A percentile compares a stretch with the other conserved stretches of the same genome.
Conservation (phyloP, 2,329 filamentous ascomycete genomes). For the Raffaelea albimanens region DNA sequence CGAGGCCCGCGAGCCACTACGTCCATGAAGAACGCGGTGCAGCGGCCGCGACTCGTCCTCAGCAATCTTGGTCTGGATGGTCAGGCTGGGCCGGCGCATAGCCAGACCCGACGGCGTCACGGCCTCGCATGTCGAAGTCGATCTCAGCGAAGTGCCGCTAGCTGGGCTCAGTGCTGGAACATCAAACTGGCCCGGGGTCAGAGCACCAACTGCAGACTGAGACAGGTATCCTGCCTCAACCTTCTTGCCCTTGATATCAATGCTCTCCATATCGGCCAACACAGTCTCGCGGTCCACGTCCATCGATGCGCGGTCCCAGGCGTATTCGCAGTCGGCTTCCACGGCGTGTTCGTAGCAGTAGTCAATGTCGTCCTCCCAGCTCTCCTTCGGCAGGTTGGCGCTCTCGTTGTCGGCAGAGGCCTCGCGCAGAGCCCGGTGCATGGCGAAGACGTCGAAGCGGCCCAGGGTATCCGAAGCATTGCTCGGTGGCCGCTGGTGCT, state of each 20-base stretch:
- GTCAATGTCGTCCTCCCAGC: conserved; percentile 62
- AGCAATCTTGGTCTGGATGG: conserved; percentile 5
- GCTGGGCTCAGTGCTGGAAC: conserved; percentile 39
- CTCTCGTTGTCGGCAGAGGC: conserved; percentile 15
- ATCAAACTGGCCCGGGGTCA: conserved; percentile 27
- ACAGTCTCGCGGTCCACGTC: conserved; percentile 29
- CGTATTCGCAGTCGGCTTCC: conserved; percentile 57
- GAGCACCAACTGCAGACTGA: conserved; percentile 11
- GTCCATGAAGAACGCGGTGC: conserved; percentile 24
- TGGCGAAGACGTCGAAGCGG: conserved; percentile 27
- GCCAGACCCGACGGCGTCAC: conserved; percentile 31
- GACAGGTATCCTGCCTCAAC: conserved; percentile 5
- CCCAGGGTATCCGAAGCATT: conserved; percentile 45
- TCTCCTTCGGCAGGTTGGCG: conserved; percentile 31
- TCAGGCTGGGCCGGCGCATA: conserved; percentile 15
- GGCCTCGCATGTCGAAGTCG: conserved; percentile 24
- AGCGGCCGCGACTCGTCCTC: conserved; percentile 2
- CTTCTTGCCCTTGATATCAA: conserved; percentile 6
- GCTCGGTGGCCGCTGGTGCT: conserved; percentile 24
- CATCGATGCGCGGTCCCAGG: conserved; percentile 51
- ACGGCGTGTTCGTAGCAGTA: conserved; percentile 62
- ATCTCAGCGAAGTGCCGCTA: not conserved
- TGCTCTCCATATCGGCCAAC: conserved; percentile 15
- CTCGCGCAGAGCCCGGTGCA: conserved; percentile 23
- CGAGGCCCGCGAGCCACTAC: conserved; percentile 36